Evolutionary conservation across 2,329 filamentous ascomycete species (phyloP).

Genomic region (Phoma sp.): DNA sequence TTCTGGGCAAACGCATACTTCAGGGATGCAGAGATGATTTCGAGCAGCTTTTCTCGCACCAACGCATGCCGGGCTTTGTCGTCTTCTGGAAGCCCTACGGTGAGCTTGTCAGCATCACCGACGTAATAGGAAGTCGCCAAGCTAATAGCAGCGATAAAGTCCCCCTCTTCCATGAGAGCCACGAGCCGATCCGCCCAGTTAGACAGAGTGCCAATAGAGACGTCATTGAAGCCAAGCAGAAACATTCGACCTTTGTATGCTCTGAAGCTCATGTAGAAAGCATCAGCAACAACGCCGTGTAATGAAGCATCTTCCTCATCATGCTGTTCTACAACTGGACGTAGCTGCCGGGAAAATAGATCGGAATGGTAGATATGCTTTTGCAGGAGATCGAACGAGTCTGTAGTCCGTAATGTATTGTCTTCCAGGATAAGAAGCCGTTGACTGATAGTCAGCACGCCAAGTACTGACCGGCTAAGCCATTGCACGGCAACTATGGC

Average conservation of each 20-base stretch:
- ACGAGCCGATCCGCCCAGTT: slow-evolving; percentile 97
- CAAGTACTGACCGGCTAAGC: slow-evolving; percentile 91
- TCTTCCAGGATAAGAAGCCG: slow-evolving; percentile 92
- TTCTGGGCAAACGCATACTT: slow-evolving; percentile 82
- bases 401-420: slow-evolving; percentile 81
- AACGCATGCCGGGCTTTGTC: slow-evolving; percentile 74
- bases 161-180: slow-evolving; percentile 94
- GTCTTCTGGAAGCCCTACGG: slow-evolving; percentile 90
- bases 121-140: slow-evolving; percentile 92
- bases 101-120: slow-evolving; percentile 90
- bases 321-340: slow-evolving; percentile 82
- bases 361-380: slow-evolving; percentile 93
- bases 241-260: slow-evolving; percentile 94
- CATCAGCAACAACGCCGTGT: slow-evolving; percentile 96
- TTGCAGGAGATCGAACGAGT: slow-evolving; percentile 89
- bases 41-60: slow-evolving; percentile 85
- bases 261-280: slow-evolving; percentile 97
- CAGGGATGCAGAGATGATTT: slow-evolving; percentile 91
- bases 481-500: slow-evolving; percentile 96
- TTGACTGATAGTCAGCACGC: slow-evolving; percentile 92
- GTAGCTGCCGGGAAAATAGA: slow-evolving; percentile 86
- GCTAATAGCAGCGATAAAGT: slow-evolving; percentile 89
- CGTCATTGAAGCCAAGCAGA: slow-evolving; percentile 88
- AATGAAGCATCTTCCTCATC: slow-evolving; percentile 87
- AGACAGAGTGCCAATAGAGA: slow-evolving; percentile 87